A percentile compares a stretch with the other conserved stretches of the same genome.
phyloP scores from a whole-genome alignment of 2,329 filamentous ascomycete genomes.

The Apiospora arundinis region DNA sequence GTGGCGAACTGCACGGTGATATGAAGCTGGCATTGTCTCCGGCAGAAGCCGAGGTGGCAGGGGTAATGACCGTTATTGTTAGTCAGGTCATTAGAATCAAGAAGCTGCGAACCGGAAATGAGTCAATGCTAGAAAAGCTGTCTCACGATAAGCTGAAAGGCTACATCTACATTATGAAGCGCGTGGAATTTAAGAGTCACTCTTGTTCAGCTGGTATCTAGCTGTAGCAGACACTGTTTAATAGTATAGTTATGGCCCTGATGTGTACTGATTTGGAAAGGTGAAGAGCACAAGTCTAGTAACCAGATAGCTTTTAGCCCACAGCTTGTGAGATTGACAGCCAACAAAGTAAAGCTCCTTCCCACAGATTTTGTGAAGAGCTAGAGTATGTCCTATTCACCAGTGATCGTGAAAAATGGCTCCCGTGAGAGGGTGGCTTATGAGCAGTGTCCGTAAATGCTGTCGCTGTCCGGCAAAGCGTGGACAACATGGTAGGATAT shows the following conservation, averaged over 20 bases:
- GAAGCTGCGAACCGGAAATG: conserved; percentile 2
- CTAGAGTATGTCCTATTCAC: not conserved
- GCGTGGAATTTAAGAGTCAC: not conserved
- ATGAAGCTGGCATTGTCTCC: not conserved
- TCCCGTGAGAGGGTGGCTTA: not conserved
- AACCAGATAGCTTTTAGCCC: not conserved
- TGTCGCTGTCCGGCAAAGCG: not conserved
- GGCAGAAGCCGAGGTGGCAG: not conserved
- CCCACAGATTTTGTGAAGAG: not conserved
- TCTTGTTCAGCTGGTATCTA: not conserved
- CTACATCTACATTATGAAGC: not conserved
- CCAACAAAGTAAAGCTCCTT: not conserved
- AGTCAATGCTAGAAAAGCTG: not conserved
- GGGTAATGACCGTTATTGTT: not conserved
- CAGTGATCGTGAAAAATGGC: not conserved
- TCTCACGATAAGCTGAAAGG: not conserved
- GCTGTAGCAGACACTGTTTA: not conserved
- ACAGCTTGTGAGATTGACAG: not conserved
- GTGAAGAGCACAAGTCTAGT: not conserved
- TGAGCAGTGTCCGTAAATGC: not conserved
- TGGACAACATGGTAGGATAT: not conserved
- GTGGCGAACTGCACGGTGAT: conserved; percentile 3
- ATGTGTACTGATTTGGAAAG: not conserved
- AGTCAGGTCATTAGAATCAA: not conserved
- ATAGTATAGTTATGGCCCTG: not conserved